A percentile compares a stretch with the other conserved stretches of the same genome.
Conservation (phyloP, 2,329 filamentous ascomycete genomes). For the Fonsecaea pugnacius region DNA sequence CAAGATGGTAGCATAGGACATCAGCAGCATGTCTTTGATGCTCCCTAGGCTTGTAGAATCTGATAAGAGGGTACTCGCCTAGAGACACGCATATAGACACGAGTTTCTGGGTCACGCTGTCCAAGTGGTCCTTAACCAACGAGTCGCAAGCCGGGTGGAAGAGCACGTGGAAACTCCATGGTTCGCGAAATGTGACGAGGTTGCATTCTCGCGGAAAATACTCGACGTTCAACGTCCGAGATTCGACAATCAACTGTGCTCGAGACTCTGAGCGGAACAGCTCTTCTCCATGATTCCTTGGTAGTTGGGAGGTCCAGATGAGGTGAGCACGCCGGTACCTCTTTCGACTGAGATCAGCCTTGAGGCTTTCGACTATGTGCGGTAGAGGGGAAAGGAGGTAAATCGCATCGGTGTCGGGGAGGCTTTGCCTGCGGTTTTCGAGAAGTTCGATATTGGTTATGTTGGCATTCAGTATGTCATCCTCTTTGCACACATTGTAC, state of each 20-base stretch:
- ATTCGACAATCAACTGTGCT: conserved; percentile 73
- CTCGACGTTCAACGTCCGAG: conserved; percentile 82
- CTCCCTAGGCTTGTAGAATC: conserved; percentile 77
- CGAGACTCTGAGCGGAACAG: conserved; percentile 70
- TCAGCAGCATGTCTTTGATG: conserved; percentile 80
- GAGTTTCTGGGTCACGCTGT: conserved; percentile 84
- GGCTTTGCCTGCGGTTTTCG: conserved; percentile 79
- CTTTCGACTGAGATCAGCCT: conserved; percentile 85
- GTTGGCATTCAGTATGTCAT: conserved; percentile 96
- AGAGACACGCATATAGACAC: conserved; percentile 85
- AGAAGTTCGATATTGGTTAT: conserved; percentile 96
- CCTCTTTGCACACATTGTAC: conserved; percentile 88
- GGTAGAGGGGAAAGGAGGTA: conserved; percentile 86
- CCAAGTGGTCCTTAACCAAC: conserved; percentile 80
- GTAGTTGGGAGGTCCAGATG: conserved; percentile 79
- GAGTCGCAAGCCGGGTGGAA: conserved; percentile 90
- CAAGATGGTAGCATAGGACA: conserved; percentile 84
- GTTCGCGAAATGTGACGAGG: conserved; percentile 87
- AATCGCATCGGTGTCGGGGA: conserved; percentile 90
- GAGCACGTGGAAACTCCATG: conserved; percentile 91
- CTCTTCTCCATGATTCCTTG: conserved; percentile 72
- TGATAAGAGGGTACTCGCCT: conserved; percentile 91
- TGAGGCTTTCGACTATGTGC: conserved; percentile 89
- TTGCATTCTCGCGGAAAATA: conserved; percentile 91
- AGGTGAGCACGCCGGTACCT: conserved; percentile 80